Evolutionary conservation across 768 basidiomycete genomes (phyloP), one percentile per base, ranked within the genome.

Genomic region (Amyloporia xantha): DNA sequence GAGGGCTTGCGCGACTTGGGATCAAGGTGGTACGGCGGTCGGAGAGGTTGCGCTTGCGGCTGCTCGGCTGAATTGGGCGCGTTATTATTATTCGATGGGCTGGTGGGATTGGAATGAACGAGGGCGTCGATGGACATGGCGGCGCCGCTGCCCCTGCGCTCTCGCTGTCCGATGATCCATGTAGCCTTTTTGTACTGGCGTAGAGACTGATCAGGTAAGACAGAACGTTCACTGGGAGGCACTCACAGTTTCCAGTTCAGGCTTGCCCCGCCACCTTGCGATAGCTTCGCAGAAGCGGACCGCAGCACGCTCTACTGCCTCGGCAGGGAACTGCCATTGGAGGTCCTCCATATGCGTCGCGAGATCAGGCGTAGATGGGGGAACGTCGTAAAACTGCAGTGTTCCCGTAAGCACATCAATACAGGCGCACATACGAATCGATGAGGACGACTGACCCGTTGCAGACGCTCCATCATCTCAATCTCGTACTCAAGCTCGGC

Each of bases 211-310:
- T 11, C 25, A 17, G 44, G 19, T 41, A 38, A 7, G 27, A 45
- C 39, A 15, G 12, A 15, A 20, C 6, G 17, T 26, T 38, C 20
- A 13, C 5, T 17, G 23, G 19, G 46, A 33, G 12, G 12, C 15
- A 56, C 66, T 40, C 54, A 87, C 86, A 2, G 81, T 84, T 66
- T 88, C 85, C 6, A 92, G 74, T 56, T 91, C 90, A 30, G 89
- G 89, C 59, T 84, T 86, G 2, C 89, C 89, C 56, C 88, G 70
- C 90, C 89, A 92, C 45, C 76, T 77, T 1, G 85, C 80, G 38
- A 91, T 74, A 28, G 86, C 86, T 60, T 92, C 89, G 59, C 83
- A 89, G 59, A 87, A 92, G 43, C 86, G 71, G 4, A 89, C 72
- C 0, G 85, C 80, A 24, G 84, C 82, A 17, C 87, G 75, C 59